Conservation (phyloP, 306 rosid genomes). For the Begonia loranthoides region DNA sequence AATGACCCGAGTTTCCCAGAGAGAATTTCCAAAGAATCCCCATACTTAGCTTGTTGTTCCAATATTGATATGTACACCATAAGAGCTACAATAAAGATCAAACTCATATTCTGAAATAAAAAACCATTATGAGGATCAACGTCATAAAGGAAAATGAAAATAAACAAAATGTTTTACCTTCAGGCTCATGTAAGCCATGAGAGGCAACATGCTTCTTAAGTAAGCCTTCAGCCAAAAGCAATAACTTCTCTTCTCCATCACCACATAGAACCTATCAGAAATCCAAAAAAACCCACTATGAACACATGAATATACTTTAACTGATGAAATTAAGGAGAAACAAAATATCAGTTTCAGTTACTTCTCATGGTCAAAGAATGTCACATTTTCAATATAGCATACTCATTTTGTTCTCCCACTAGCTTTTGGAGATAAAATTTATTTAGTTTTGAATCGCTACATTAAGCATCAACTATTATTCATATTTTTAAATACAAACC, state of each 20-base stretch:
- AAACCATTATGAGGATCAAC: too few species aligned
- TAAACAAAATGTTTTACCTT: slow-evolving; percentile 39
- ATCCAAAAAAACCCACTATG: slow-evolving; percentile 11
- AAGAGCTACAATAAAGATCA: slow-evolving; percentile 50
- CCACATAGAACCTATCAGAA: slow-evolving; percentile 59
- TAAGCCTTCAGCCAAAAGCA: slow-evolving; percentile 86
- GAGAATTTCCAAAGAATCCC: slow-evolving; percentile 87
- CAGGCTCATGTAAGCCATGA: slow-evolving; percentile 91
- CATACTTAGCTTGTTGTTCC: slow-evolving; percentile 90
- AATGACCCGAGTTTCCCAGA: slow-evolving; percentile 83
- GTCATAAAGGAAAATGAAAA: slow-evolving; percentile 1
- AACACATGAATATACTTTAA: slow-evolving; percentile 4
- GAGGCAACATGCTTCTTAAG: slow-evolving; percentile 84
- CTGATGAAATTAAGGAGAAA: too few species aligned
- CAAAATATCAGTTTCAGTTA: too few species aligned
- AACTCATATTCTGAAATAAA: slow-evolving; percentile 1
- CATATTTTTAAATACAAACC: too few species aligned
- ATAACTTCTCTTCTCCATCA: slow-evolving; percentile 78
- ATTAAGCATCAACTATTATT: too few species aligned
- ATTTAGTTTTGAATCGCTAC: too few species aligned
- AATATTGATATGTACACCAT: slow-evolving; percentile 75
- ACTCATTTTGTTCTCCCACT: too few species aligned
- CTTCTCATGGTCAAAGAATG: too few species aligned
- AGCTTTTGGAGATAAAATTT: too few species aligned
- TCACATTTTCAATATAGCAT: too few species aligned